A percentile compares a stretch with the other conserved stretches of the same genome.
phyloP scores from a whole-genome alignment of 176 grass and related monocot genomes.

The Eremochloa ophiuroides region DNA sequence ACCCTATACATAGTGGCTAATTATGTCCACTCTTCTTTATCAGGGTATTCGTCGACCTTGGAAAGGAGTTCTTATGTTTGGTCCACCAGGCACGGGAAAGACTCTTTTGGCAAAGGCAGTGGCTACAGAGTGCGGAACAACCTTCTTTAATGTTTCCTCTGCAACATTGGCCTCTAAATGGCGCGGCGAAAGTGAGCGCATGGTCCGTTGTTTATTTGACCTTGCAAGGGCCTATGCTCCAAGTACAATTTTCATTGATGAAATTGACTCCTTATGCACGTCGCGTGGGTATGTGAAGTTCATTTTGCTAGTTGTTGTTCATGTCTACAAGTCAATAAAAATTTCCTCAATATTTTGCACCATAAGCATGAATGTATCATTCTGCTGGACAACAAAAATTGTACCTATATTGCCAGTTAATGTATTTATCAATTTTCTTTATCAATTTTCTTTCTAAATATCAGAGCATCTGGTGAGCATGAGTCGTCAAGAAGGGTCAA shows the following conservation, averaged over 20 bases:
- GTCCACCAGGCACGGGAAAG: conserved; percentile 96
- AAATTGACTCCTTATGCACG: conserved; percentile 95
- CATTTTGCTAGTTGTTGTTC: background rate
- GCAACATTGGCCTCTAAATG: conserved; percentile 98
- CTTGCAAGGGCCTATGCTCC: conserved; percentile 94
- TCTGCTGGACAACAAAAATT: background rate
- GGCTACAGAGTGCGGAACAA: conserved; percentile 97
- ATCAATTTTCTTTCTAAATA: conserved; percentile 1
- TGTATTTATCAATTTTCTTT: conserved; percentile 18
- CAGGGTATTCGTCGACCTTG: conserved; percentile 98
- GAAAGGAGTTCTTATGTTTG: conserved; percentile 99
- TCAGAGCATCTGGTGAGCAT: conserved; percentile 93
- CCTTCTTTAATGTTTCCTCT: conserved; percentile 99
- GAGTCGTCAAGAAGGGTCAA: conserved; percentile 99
- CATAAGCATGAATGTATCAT: background rate
- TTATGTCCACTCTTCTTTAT: conserved; percentile 20
- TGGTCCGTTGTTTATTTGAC: conserved; percentile 93
- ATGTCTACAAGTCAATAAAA: background rate
- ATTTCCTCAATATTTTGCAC: background rate
- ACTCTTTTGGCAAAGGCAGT: conserved; percentile 98
- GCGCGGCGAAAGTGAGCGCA: conserved; percentile 94
- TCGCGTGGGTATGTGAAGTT: conserved; percentile 75
- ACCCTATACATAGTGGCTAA: background rate
- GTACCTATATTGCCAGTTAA: background rate
- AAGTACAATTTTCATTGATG: conserved; percentile 97